These are phyloP conservation scores for Xylaria intraflava DNA, from an alignment of 495 filamentous ascomycete species.

Conservation along the genomic window DNA sequence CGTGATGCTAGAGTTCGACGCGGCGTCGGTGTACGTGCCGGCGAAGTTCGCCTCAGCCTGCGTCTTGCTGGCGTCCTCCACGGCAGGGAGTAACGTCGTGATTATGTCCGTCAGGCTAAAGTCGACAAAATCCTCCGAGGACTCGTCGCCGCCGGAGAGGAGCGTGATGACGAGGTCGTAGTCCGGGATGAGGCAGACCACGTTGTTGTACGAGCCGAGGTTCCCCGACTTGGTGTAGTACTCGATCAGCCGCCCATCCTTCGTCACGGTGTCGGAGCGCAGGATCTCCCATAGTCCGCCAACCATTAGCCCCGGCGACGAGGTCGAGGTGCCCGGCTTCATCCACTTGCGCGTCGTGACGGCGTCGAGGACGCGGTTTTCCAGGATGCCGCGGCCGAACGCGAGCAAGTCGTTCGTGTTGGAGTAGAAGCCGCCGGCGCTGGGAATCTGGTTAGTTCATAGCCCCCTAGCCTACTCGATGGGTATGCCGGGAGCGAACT, in stretches of 20 bases:
- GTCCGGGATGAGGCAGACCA: slow-evolving; percentile 45
- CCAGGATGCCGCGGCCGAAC: slow-evolving; percentile 46
- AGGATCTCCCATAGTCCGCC: slow-evolving; percentile 55
- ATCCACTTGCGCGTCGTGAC: slow-evolving; percentile 48
- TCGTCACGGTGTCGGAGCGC: slow-evolving; percentile 27
- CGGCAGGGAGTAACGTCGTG: slow-evolving; percentile 33
- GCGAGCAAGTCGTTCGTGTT: slow-evolving; percentile 46
- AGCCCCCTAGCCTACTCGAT: too few relatives aligned
- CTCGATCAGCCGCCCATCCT: slow-evolving; percentile 37
- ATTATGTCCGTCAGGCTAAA: slow-evolving; percentile 30
- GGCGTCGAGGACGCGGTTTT: slow-evolving; percentile 35
- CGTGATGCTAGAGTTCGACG: slow-evolving; percentile 37
- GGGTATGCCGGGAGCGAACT: slow-evolving; percentile 2
- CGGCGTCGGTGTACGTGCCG: slow-evolving; percentile 32
- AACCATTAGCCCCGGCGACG: slow-evolving; percentile 34
- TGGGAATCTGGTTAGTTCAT: slow-evolving; percentile 4
- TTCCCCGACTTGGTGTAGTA: slow-evolving; percentile 54
- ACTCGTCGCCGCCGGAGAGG: slow-evolving; percentile 32
- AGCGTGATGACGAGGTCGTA: slow-evolving; percentile 47
- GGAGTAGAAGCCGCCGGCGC: slow-evolving; percentile 47
- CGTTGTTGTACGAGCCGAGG: slow-evolving; percentile 39
- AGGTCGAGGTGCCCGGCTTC: slow-evolving; percentile 45
- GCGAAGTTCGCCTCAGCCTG: slow-evolving; percentile 33
- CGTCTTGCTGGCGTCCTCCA: slow-evolving; percentile 40
- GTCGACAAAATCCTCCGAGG: slow-evolving; percentile 17